These are phyloP conservation scores for Candida orba DNA, from an alignment of 805 yeast species.

Conservation along the genomic window DNA sequence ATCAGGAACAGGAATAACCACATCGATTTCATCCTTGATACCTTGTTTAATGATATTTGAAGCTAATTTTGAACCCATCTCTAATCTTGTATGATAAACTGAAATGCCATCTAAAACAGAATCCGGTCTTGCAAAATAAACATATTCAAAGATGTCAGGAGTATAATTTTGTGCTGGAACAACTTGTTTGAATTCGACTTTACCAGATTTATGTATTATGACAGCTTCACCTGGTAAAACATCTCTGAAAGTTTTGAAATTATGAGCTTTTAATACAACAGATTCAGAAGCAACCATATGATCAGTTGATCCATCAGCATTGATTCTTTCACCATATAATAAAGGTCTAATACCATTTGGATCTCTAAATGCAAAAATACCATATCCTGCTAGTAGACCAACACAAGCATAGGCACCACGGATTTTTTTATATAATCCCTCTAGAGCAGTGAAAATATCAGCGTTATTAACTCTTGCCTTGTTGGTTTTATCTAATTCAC, in stretches of 20 bases:
- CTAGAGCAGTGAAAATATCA: constrained; percentile 81
- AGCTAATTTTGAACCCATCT: constrained; percentile 91
- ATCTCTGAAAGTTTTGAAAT: constrained; percentile 73
- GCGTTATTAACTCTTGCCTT: constrained; percentile 88
- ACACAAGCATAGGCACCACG: constrained; percentile 98
- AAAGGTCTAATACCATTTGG: constrained; percentile 96
- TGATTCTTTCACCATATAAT: constrained; percentile 72
- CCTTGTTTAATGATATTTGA: constrained; percentile 51
- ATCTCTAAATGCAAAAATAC: constrained; percentile 91
- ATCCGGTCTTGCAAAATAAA: constrained; percentile 96
- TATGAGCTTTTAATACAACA: constrained; percentile 90
- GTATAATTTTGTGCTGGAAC: constrained; percentile 72
- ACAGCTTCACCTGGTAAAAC: constrained; percentile 95
- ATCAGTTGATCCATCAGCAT: constrained; percentile 64
- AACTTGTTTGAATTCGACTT: constrained; percentile 82
- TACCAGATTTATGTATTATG: constrained; percentile 71
- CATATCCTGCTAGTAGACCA: constrained; percentile 94
- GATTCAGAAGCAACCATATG: constrained; percentile 95
- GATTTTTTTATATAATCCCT: constrained; percentile 71
- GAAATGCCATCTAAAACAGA: constrained; percentile 95
- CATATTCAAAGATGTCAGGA: constrained; percentile 96
- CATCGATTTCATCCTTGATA: constrained; percentile 63
- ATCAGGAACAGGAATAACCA: constrained; percentile 96
- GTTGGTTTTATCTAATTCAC: constrained; percentile 84
- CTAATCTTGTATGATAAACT: constrained; percentile 85